These are phyloP conservation scores for Candida tropicalis DNA, from an alignment of 1,139 yeast genomes.

Conservation along the genomic window DNA sequence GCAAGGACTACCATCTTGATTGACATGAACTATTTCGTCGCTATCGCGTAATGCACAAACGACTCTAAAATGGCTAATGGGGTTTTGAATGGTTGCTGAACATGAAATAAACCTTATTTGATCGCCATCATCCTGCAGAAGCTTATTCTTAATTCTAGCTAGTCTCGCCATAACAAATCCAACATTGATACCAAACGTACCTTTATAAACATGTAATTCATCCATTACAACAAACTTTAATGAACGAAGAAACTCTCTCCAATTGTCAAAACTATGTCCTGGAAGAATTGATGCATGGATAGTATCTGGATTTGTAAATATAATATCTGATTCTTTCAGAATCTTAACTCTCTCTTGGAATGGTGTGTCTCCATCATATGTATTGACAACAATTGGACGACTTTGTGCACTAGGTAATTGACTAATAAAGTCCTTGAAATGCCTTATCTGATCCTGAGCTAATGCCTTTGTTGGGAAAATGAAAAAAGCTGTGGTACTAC, in stretches of 20 bases:
- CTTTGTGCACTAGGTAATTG: conserved; percentile 38
- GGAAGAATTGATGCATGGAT: conserved; percentile 86
- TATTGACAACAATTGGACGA: conserved; percentile 56
- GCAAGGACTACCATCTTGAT: conserved; percentile 85
- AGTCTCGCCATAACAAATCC: conserved; percentile 81
- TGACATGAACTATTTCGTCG: conserved; percentile 52
- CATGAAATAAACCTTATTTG: conserved; percentile 74
- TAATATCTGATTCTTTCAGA: conserved; percentile 67
- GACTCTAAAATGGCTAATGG: conserved; percentile 66
- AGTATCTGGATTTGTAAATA: conserved; percentile 95
- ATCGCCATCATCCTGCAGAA: conserved; percentile 12
- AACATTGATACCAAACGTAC: conserved; percentile 91
- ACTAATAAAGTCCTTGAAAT: conserved; percentile 62
- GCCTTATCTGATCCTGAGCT: conserved; percentile 93
- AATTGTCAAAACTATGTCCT: conserved; percentile 40
- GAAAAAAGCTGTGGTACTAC: conserved; percentile 68
- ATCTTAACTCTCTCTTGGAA: conserved; percentile 51
- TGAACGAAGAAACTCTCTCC: conserved; percentile 69
- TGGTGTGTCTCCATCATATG: conserved; percentile 94
- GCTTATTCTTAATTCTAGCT: conserved; percentile 20
- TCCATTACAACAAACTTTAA: conserved; percentile 82
- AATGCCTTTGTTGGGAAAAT: conserved; percentile 96
- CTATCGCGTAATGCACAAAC: conserved; percentile 64
- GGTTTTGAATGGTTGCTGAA: conserved; percentile 87
- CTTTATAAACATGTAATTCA: conserved; percentile 86